Evolutionary conservation across 1,284 basidiomycete genomes (phyloP).

Genomic region (Veloporphyrellus conicus): DNA sequence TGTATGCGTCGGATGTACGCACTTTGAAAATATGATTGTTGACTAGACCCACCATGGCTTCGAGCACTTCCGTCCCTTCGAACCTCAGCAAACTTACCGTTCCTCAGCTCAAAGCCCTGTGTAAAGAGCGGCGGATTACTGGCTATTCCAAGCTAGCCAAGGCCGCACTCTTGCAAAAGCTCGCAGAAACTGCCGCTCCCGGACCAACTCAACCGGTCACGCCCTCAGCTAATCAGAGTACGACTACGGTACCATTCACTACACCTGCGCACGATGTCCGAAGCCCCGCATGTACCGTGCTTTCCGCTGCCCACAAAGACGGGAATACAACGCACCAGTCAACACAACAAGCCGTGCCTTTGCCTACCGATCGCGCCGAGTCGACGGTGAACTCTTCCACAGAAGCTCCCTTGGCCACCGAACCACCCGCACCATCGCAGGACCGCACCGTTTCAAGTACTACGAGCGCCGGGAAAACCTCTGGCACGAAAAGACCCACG

Average conservation of each 20-base stretch:
- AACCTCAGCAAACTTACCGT: constrained; percentile 47
- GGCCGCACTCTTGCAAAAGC: constrained; percentile 50
- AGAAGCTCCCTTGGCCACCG: neutral
- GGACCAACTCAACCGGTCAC: neutral
- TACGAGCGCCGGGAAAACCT: neutral
- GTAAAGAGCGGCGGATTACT: constrained; percentile 55
- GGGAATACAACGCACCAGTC: too few species aligned
- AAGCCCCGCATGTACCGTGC: neutral
- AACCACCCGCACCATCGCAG: neutral
- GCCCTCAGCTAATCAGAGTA: neutral
- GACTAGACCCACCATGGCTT: constrained; percentile 10
- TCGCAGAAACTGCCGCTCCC: constrained; percentile 23
- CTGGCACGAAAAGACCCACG: constrained; percentile 17
- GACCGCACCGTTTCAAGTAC: neutral
- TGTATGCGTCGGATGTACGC: too few species aligned
- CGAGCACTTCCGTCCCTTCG: constrained; percentile 1
- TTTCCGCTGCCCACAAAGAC: neutral
- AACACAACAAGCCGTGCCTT: neutral
- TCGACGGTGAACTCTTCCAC: neutral
- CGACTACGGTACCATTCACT: neutral
- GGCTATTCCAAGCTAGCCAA: constrained; percentile 69
- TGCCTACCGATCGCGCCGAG: neutral
- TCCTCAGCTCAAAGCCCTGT: constrained; percentile 58
- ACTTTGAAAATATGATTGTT: neutral
- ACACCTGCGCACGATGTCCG: neutral